Conservation (phyloP, 352 stramenopile genomes). For the Phytopythium sindhum region DNA sequence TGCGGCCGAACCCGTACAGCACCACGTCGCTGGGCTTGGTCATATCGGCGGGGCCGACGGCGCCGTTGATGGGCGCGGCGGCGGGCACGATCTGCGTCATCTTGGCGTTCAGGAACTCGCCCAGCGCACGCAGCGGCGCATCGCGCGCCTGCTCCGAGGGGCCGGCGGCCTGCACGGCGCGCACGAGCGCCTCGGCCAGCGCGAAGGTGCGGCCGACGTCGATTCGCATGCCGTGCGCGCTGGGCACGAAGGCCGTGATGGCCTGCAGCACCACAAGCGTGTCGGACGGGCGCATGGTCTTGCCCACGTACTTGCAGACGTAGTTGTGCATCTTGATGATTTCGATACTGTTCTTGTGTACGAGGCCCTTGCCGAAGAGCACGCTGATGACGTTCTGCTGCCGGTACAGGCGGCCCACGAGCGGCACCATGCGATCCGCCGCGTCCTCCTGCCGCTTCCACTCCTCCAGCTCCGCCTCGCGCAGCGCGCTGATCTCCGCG, state of each 20-base stretch:
- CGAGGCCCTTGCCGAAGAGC: constrained; percentile 79
- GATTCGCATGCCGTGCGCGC: constrained; percentile 68
- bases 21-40: constrained; percentile 78
- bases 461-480: constrained; percentile 58
- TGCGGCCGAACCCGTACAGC: constrained; percentile 88
- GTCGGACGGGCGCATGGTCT: constrained; percentile 66
- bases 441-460: constrained; percentile 81
- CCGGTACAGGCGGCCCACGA: constrained; percentile 80
- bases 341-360: constrained; percentile 86
- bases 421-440: constrained; percentile 81
- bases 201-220: constrained; percentile 75
- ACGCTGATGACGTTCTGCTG: constrained; percentile 80
- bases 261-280: constrained; percentile 72
- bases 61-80: constrained; percentile 5
- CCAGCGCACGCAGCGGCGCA: constrained; percentile 43
- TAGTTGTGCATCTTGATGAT: constrained; percentile 82
- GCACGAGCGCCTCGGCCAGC: constrained; percentile 56
- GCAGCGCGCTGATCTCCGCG: constrained; percentile 49
- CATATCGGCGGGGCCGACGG: constrained; percentile 16
- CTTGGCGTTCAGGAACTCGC: constrained; percentile 51
- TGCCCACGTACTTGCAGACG: constrained; percentile 84
- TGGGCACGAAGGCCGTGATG: constrained; percentile 50
- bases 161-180: constrained; percentile 36
- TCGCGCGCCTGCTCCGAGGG: constrained; percentile 32
- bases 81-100: constrained; percentile 41